Percentiles rank a stretch among this genome's conserved stretches.
Conservation (phyloP, 2,329 filamentous ascomycete species). For the Alternaria arbusti region DNA sequence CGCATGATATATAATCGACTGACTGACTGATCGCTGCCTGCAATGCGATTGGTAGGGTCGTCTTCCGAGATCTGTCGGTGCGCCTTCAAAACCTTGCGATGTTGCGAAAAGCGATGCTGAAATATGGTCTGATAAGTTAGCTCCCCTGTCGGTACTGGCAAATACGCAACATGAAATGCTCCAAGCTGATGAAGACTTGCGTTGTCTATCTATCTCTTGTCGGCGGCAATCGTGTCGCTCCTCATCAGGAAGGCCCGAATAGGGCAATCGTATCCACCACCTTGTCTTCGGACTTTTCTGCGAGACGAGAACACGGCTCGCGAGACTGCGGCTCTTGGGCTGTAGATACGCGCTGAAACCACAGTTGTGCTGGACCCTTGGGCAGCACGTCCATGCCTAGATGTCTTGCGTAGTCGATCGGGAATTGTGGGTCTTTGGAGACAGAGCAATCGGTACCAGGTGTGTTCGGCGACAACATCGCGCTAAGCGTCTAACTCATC, state of each 20-base stretch:
- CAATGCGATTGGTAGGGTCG: not conserved
- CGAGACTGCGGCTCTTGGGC: conserved; percentile 1
- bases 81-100: not conserved
- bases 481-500: not conserved
- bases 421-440: not conserved
- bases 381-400: not conserved
- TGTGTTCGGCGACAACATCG: not conserved
- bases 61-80: not conserved
- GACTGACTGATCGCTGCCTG: not conserved
- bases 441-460: not conserved
- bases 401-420: not conserved
- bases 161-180: not conserved
- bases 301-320: conserved; percentile 5
- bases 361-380: not conserved
- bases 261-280: not conserved
- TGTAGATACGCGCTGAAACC: not conserved
- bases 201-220: not conserved
- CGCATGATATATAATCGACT: not conserved
- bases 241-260: not conserved
- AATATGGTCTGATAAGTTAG: not conserved
- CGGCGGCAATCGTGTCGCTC: not conserved
- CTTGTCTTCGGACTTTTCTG: not conserved
- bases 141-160: not conserved
- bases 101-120: not conserved
- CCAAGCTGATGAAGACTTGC: not conserved